These are phyloP conservation scores for Stagonosporopsis vannaccii DNA, from an alignment of 2,329 filamentous ascomycete genomes.

Conservation along the genomic window DNA sequence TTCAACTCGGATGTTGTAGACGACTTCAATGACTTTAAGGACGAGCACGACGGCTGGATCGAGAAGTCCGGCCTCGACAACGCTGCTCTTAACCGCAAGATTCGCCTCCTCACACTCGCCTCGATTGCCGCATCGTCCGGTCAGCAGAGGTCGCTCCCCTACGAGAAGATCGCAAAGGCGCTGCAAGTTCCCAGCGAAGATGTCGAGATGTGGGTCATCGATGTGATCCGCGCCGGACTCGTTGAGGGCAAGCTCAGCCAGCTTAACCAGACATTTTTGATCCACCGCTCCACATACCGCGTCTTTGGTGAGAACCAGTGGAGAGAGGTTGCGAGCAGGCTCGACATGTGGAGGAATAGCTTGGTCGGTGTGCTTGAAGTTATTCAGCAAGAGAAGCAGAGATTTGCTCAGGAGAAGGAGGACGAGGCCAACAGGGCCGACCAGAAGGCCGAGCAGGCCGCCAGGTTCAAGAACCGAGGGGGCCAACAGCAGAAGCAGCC, in stretches of 20 bases:
- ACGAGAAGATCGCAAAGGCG: conserved; percentile 81
- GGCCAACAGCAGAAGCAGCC: conserved; percentile 39
- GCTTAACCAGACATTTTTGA: conserved; percentile 88
- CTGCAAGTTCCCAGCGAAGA: conserved; percentile 83
- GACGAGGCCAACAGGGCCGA: conserved; percentile 76
- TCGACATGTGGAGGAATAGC: conserved; percentile 90
- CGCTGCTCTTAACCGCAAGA: conserved; percentile 85
- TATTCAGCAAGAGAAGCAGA: conserved; percentile 80
- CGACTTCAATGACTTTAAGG: conserved; percentile 93
- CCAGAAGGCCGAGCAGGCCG: conserved; percentile 62
- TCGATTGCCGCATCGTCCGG: conserved; percentile 81
- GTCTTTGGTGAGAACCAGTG: conserved; percentile 99
- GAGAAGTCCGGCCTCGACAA: conserved; percentile 76
- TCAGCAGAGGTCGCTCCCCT: conserved; percentile 86
- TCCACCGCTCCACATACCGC: conserved; percentile 94
- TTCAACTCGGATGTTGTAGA: conserved; percentile 94
- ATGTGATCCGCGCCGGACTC: conserved; percentile 93
- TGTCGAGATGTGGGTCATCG: conserved; percentile 98
- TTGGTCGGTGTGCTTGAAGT: conserved; percentile 80
- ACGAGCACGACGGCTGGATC: conserved; percentile 87
- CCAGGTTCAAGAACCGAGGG: conserved; percentile 34
- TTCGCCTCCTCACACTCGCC: conserved; percentile 92
- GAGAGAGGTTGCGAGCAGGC: conserved; percentile 87
- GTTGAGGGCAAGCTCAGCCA: conserved; percentile 97
- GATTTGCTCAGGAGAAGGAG: conserved; percentile 79